Base-by-base conservation (phyloP, 2,329 filamentous ascomycete genomes). In the Aspergillus jensenii region DNA sequence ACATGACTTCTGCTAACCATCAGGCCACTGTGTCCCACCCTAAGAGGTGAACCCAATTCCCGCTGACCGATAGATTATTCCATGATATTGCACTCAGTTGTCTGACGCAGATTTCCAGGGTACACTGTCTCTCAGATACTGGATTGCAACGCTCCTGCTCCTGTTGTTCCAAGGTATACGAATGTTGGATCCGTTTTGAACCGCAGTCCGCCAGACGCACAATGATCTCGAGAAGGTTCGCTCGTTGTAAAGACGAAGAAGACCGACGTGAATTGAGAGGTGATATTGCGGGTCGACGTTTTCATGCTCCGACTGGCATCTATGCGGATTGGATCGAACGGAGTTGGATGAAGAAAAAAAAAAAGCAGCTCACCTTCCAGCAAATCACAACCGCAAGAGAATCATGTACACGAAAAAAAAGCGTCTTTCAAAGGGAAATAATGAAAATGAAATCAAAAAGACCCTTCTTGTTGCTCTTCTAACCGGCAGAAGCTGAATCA, bases 401-500 rank as follows among this genome's bases (percentile, higher is more conserved):
- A 66, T 60, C 62, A 67, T 68, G 60, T 63, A 67, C 64, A 67
- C 52, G 56, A 61, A 57, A 64, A 62, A 64, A 61, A 52, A 48
- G 64, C 56, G 57, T 55, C 58, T 52, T 62, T 40, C 59, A 63
- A 65, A 52, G 60, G 61, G 65, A 62, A 51, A 51, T 55, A 61
- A 65, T 57, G 60, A 61, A 66, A 62, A 48, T 53, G 52, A 67
- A 64, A 62, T 62, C 58, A 52, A 67, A 61, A 51, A 51, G 56
- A 61, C 68, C 70, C 68, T 69, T 68, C 56, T 66, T 67, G 63
- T 70, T 64, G 70, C 68, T 71, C 71, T 67, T 73, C 69, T 73
- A 74, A 71, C 69, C 72, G 69, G 71, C 67, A 74, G 71, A 68
- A 73, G 71, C 69, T 68, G 65, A 65, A 68, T 67, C 66, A 73